A percentile compares a stretch with the other conserved stretches of the same genome.
Conservation (phyloP, 2,329 filamentous ascomycete species). For the Botryotinia convoluta region DNA sequence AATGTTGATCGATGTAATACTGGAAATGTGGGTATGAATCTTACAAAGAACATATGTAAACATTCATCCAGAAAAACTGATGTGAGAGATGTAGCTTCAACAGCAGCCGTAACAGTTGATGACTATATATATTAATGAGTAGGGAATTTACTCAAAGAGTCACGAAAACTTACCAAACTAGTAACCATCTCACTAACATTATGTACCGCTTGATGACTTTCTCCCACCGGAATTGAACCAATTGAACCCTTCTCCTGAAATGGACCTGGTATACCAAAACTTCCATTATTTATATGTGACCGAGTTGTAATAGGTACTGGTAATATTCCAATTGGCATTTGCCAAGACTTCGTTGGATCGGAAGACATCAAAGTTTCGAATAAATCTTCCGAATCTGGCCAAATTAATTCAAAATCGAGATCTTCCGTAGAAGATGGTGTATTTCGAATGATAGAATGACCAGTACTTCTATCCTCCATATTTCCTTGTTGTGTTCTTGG, state of each 20-base stretch:
- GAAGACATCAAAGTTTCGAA: constrained; percentile 46
- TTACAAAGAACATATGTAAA: constrained; percentile 47
- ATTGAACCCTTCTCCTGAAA: constrained; percentile 42
- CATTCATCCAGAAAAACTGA: constrained; percentile 48
- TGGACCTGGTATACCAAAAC: constrained; percentile 39
- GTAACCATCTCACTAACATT: constrained; percentile 47
- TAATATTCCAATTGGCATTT: constrained; percentile 44
- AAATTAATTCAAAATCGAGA: constrained; percentile 43
- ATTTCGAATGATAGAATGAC: constrained; percentile 11
- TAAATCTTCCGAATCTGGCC: constrained; percentile 46
- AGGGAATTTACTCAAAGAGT: background rate
- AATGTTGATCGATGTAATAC: constrained; percentile 46
- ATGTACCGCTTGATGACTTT: constrained; percentile 44
- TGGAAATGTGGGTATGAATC: constrained; percentile 47
- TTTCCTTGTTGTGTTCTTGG: constrained; percentile 6
- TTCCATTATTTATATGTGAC: constrained; percentile 29
- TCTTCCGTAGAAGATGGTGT: constrained; percentile 19
- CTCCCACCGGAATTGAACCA: constrained; percentile 42
- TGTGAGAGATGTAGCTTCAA: constrained; percentile 44
- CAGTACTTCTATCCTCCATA: background rate
- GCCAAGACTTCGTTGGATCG: constrained; percentile 43
- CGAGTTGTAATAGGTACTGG: constrained; percentile 42
- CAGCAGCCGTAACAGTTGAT: constrained; percentile 45
- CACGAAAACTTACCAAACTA: constrained; percentile 40
- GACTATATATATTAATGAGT: constrained; percentile 37